A percentile compares a stretch with the other conserved stretches of the same genome.
Conservation (phyloP, 1,284 basidiomycete species). For the Coriolopsis trogii region DNA sequence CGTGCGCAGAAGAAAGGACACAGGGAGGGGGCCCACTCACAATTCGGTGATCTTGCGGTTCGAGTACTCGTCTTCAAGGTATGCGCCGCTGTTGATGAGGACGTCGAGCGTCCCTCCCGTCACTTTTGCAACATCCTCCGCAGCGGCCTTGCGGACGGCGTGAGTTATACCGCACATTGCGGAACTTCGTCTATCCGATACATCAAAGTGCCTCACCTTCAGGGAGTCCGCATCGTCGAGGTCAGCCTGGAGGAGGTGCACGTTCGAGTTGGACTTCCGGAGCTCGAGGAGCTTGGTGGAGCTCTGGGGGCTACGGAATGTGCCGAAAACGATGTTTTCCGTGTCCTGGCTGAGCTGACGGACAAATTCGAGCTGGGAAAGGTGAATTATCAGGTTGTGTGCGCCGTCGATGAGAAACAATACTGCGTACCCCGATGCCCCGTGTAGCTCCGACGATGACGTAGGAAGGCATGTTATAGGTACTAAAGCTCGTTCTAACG, state of each 20-base stretch:
- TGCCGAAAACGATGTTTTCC: conserved; percentile 31
- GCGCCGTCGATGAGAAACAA: not conserved
- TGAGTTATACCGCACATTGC: too few species aligned
- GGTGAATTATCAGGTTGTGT: conserved; percentile 11
- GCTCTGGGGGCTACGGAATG: conserved; percentile 27
- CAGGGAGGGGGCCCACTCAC: conserved; percentile 6
- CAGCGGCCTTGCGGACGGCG: conserved; percentile 19
- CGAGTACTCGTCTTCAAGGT: conserved; percentile 4
- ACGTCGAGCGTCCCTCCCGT: conserved; percentile 37
- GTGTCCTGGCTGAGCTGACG: conserved; percentile 28
- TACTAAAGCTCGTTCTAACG: too few species aligned
- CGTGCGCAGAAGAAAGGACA: not conserved
- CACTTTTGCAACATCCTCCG: conserved; percentile 24
- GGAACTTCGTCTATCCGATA: too few species aligned
- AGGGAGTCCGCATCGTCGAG: conserved; percentile 18
- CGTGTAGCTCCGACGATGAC: conserved; percentile 28
- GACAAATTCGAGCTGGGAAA: conserved; percentile 41
- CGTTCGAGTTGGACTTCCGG: conserved; percentile 25
- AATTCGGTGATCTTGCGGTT: conserved; percentile 14
- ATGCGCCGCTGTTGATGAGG: conserved; percentile 38
- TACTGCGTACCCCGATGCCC: conserved; percentile 26
- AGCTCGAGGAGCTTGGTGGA: conserved; percentile 23
- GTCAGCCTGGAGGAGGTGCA: conserved; percentile 30
- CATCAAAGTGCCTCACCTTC: conserved; percentile 22
- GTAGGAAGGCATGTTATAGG: conserved; percentile 34